Percentiles rank a stretch among this genome's conserved stretches.
phyloP scores from a whole-genome alignment of 352 stramenopile genomes.

The Phytopythium sindhum region DNA sequence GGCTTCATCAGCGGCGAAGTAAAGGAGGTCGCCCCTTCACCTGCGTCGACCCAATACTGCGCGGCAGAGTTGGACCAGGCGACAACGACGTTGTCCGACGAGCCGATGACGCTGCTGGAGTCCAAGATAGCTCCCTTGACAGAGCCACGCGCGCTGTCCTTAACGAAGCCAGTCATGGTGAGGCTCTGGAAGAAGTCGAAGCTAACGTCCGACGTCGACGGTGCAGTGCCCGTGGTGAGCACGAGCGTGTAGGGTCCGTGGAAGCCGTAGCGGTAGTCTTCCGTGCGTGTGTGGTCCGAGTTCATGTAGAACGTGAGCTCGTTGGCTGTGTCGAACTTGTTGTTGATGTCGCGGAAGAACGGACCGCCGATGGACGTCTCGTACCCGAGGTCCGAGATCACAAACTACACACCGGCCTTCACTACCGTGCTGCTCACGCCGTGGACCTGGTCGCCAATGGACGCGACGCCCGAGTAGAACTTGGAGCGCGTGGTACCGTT shows the following conservation, averaged over 20 bases:
- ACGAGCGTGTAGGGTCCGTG: constrained; percentile 50
- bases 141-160: constrained; percentile 21
- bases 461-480: constrained; percentile 41
- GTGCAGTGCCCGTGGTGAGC: constrained; percentile 32
- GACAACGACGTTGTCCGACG: constrained; percentile 24
- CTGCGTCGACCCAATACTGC: constrained; percentile 46
- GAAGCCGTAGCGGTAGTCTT: constrained; percentile 54
- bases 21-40: constrained; percentile 16
- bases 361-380: constrained; percentile 44
- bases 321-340: constrained; percentile 46
- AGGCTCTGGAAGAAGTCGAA: constrained; percentile 54
- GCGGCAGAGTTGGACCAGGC: constrained; percentile 35
- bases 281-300: constrained; percentile 49
- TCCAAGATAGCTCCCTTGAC: constrained; percentile 35
- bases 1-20: constrained; percentile 43
- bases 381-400: constrained; percentile 44
- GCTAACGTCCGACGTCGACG: constrained; percentile 19
- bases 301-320: constrained; percentile 60
- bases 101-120: constrained; percentile 19
- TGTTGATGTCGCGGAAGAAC: constrained; percentile 66
- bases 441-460: constrained; percentile 38
- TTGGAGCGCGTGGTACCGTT: constrained; percentile 33
- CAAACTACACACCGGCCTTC: constrained; percentile 41
- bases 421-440: constrained; percentile 29
- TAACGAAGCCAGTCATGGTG: constrained; percentile 37